Percentiles rank a stretch among this genome's conserved stretches.
These are phyloP conservation scores for Ogataea henricii DNA, from an alignment of 805 yeast genomes.

Conservation along the genomic window DNA sequence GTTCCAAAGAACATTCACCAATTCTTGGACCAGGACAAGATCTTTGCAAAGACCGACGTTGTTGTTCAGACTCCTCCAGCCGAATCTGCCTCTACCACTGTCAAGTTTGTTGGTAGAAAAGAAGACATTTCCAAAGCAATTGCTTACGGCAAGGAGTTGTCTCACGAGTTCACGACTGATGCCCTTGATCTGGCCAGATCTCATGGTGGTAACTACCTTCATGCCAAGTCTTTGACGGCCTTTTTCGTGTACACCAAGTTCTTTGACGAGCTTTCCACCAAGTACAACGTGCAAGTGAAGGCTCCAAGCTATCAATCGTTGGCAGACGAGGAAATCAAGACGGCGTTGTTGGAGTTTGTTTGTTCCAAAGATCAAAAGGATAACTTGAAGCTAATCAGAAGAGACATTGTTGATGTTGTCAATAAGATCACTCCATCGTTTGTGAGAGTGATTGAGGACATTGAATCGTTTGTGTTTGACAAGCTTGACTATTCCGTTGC, in stretches of 20 bases:
- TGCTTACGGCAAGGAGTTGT: constrained; percentile 56
- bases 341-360: constrained; percentile 64
- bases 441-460: constrained; percentile 58
- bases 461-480: constrained; percentile 60
- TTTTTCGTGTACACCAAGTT: constrained; percentile 57
- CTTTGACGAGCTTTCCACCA: constrained; percentile 46
- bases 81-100: constrained; percentile 45
- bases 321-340: constrained; percentile 38
- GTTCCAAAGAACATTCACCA: constrained; percentile 73
- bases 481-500: constrained; percentile 49
- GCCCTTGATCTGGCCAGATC: constrained; percentile 84
- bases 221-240: constrained; percentile 74
- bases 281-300: constrained; percentile 44
- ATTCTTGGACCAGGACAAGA: constrained; percentile 58
- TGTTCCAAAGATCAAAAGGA: constrained; percentile 48
- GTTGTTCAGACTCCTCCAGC: constrained; percentile 54
- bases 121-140: constrained; percentile 62
- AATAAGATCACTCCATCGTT: constrained; percentile 71
- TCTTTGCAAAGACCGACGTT: constrained; percentile 57
- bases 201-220: constrained; percentile 75
- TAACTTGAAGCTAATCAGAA: constrained; percentile 63
- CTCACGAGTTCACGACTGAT: constrained; percentile 62
- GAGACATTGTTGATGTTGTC: constrained; percentile 69
- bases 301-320: constrained; percentile 51
- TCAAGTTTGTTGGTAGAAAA: constrained; percentile 63